Conservation (phyloP, 768 basidiomycete genomes). For the Porpolomopsis calyptriformis region DNA sequence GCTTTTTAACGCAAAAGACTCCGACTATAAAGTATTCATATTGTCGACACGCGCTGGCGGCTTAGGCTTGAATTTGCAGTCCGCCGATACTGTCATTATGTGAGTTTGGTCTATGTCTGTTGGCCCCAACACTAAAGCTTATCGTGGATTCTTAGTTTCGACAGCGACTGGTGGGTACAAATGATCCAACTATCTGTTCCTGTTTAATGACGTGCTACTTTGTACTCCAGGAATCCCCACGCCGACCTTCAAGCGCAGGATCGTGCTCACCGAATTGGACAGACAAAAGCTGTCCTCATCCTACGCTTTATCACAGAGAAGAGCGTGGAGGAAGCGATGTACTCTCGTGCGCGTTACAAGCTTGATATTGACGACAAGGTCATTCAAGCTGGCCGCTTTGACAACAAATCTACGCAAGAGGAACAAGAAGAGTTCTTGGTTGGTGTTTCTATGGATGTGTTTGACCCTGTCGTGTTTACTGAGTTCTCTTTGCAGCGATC, state of each 20-base stretch:
- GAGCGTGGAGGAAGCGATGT: conserved; percentile 97
- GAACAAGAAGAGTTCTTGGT: conserved; percentile 95
- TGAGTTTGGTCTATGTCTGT: conserved; percentile 27
- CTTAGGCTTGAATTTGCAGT: conserved; percentile 89
- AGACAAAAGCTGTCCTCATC: conserved; percentile 95
- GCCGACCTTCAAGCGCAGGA: conserved; percentile 99
- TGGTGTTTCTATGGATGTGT: conserved; percentile 19
- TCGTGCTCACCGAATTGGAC: conserved; percentile 98
- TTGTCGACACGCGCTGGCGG: conserved; percentile 90
- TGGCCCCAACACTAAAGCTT: conserved; percentile 9
- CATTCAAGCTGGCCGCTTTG: conserved; percentile 97
- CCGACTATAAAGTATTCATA: conserved; percentile 86
- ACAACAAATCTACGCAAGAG: conserved; percentile 96
- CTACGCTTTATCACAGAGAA: conserved; percentile 95
- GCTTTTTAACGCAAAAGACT: conserved; percentile 80
- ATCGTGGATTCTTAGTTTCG: conserved; percentile 40
- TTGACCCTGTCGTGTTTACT: conserved; percentile 6
- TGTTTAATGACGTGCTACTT: too few relatives aligned
- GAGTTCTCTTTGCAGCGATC: conserved; percentile 48
- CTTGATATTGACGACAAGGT: conserved; percentile 99
- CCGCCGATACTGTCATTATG: conserved; percentile 95
- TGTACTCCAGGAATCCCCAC: conserved; percentile 73
- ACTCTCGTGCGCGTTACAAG: conserved; percentile 89
- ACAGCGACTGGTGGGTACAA: conserved; percentile 53
- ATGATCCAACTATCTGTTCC: too few relatives aligned